These are phyloP conservation scores for Quercus cerris DNA, from an alignment of 306 rosid genomes.

Conservation along the genomic window DNA sequence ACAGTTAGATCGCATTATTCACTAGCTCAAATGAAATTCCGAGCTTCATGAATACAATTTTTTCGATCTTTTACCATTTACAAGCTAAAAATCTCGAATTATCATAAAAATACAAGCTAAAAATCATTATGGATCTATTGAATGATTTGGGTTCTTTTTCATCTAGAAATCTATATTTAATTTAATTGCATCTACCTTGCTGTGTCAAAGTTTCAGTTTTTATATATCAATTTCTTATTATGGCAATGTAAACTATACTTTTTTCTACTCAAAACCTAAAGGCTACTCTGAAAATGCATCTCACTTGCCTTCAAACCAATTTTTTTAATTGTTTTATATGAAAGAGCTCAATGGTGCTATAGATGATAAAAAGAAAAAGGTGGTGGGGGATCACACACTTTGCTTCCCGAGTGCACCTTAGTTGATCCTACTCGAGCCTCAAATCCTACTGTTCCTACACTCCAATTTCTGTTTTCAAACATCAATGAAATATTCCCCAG, in stretches of 20 bases:
- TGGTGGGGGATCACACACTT: slow-evolving; percentile 23
- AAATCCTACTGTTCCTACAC: neutral
- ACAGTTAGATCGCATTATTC: no score
- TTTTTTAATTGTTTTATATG: neutral
- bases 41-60: no score
- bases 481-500: neutral
- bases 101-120: no score
- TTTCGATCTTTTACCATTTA: no score
- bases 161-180: no score
- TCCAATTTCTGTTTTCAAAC: neutral
- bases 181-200: neutral
- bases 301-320: neutral
- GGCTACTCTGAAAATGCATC: neutral
- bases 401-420: slow-evolving; percentile 18
- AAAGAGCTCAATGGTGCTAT: neutral
- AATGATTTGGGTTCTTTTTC: no score
- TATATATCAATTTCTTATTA: slow-evolving; percentile 1
- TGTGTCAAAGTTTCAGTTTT: neutral
- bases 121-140: no score
- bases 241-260: neutral
- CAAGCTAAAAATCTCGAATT: no score
- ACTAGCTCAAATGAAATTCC: no score
- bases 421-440: slow-evolving; percentile 9
- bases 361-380: neutral
- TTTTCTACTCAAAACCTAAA: slow-evolving; percentile 20